Conservation (phyloP, 1,139 yeast species). For the Saccharomyces hybrid region DNA sequence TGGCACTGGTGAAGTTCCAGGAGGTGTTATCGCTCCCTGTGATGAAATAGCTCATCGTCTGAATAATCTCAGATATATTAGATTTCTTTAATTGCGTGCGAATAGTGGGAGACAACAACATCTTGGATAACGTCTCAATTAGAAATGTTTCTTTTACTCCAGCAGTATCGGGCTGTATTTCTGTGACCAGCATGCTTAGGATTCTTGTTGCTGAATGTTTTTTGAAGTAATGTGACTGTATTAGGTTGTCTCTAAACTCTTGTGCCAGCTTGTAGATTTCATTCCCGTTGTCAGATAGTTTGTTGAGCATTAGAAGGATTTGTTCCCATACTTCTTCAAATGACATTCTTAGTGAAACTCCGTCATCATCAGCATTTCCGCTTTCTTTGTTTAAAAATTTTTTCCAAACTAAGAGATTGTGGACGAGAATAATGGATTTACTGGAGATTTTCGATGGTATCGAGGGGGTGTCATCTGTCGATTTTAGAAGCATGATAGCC, state of each 20-base stretch:
- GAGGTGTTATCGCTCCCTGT: slow-evolving; percentile 10
- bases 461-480: slow-evolving; percentile 20
- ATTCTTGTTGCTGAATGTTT: slow-evolving; percentile 15
- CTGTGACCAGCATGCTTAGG: slow-evolving; percentile 13
- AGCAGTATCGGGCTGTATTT: slow-evolving; percentile 7
- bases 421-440: slow-evolving; percentile 20
- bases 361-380: slow-evolving; percentile 4
- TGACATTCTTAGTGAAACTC: slow-evolving; percentile 6
- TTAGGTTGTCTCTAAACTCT: slow-evolving; percentile 20
- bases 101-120: background rate
- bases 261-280: slow-evolving; percentile 21
- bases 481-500: slow-evolving; percentile 17
- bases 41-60: slow-evolving; percentile 12
- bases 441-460: slow-evolving; percentile 24
- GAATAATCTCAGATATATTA: slow-evolving; percentile 20
- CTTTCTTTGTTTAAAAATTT: slow-evolving; percentile 3
- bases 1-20: slow-evolving; percentile 19
- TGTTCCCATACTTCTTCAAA: slow-evolving; percentile 18
- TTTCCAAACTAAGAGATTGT: slow-evolving; percentile 17
- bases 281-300: slow-evolving; percentile 18
- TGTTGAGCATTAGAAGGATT: slow-evolving; percentile 14
- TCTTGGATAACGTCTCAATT: slow-evolving; percentile 14
- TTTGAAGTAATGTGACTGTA: slow-evolving; percentile 12
- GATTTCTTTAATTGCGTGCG: slow-evolving; percentile 5
- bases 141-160: slow-evolving; percentile 16